Base-by-base conservation (phyloP, 345 rosid species). In the Dipteronia dyeriana region DNA sequence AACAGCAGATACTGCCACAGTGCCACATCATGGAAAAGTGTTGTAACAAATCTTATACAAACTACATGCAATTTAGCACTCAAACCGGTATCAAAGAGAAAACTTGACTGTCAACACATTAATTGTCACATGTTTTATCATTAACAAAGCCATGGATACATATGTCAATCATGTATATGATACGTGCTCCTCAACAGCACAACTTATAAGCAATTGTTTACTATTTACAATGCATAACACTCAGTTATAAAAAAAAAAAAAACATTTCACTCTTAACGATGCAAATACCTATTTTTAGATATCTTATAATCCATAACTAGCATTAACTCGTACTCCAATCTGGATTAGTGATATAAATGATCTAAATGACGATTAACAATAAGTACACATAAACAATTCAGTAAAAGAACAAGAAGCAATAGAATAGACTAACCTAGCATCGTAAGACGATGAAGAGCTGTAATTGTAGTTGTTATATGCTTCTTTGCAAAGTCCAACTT, bases 401-500 rank as follows among this genome's bases (percentile, higher is more conserved):
- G 47, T 41, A 75, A 68, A 17, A 45, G 63, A 17, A 75, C 23
- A 56, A 11, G 65, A 29, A 59, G 56, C n/a, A 29, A 64, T 9
- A 75, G 47, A 23, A 59, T 51, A 57, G 64, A 83, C 97, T 68
- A 73, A 96, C 99, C 98, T 83, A 96, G 85, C 99, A 96, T 96
- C 41, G 98, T 94, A 71, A 96, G 97, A 75, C 99, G 97, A 85
- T 96, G 99, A 84, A 94, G 98, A 78, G 99, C 99, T 79, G 99
- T 94, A 72, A 96, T 96, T 2, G 99, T 94, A 57, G 95, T 92
- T 68, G 99, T 96, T 84, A 96, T 94, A 85, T 96, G 97, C 88
- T 96, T 96, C 92, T 96, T 94, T 20, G 98, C 98, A 83, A 94
- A 96, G 85, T 96, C 99, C 86, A 96, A 85, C 88, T 96, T 96